Base-by-base conservation (phyloP, 1,284 basidiomycete species). In the Stygiomarasmius scandens region DNA sequence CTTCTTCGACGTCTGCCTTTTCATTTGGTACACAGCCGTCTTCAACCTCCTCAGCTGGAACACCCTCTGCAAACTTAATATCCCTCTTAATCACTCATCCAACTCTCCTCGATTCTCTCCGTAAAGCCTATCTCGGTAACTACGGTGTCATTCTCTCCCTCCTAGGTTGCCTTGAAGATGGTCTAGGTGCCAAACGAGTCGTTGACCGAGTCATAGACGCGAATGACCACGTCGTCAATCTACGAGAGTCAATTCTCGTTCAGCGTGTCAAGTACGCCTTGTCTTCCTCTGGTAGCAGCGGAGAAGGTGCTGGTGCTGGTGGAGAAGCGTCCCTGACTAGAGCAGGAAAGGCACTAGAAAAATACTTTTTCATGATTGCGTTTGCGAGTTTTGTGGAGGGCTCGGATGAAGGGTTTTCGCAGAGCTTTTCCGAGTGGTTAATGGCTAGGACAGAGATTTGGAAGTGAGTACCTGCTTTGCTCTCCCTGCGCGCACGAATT, bases 321-420 rank as follows among this genome's bases (percentile, higher is more conserved):
- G 29, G 85, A 27, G 83, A 86, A 45, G 74, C 74, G 6, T 80
- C 80, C 58, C 69, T 93, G 53, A 76, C 77, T 46, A 86, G 85
- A 65, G 90, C 89, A 20, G 81, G 80, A 11, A 88, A 85, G 62
- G 81, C 90, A 6, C 69, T 93, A 47, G 91, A 93, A 73, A 92
- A 92, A 82, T 93, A 93, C 68, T 98, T 97, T 76, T 98, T 98
- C 75, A 85, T 96, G 61, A 92, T 99, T 59, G 92, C 93, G 0
- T 99, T 98, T 68, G 90, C 95, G 1, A 93, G 89, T 60, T 99
- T 94, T 66, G 89, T 97, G 8, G 92, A 95, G 54, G 81, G 83
- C 16, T 78, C 85, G 32, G 82, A 41, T 41, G 38, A 85, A 11
- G 79, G 83, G 54, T 90, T 92, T 61, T 79, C 80, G 3, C 83